These are phyloP conservation scores for Saraca asoca DNA, from an alignment of 331 rosid species.

Conservation along the genomic window DNA sequence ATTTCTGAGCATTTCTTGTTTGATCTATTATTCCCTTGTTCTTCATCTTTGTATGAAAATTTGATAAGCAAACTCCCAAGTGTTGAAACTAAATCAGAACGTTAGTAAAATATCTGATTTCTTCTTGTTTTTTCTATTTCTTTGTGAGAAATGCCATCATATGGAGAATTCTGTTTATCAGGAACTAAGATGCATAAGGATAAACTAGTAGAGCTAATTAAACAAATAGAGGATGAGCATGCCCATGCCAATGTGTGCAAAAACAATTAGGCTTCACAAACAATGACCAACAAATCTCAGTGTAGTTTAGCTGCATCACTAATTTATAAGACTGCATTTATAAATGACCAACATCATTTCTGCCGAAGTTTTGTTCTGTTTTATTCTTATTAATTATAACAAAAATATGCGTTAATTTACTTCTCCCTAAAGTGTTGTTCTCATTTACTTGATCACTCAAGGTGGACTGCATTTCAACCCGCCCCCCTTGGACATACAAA, in stretches of 20 bases:
- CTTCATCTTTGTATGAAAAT: not conserved
- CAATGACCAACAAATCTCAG: conserved; percentile 45
- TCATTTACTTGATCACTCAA: not conserved
- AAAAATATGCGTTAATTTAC: not conserved
- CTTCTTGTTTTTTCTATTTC: conserved; percentile 17
- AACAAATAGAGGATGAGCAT: conserved; percentile 51
- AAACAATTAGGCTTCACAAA: conserved; percentile 52
- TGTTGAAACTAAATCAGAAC: not conserved
- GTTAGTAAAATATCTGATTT: not conserved
- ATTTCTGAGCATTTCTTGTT: not conserved
- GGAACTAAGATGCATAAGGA: conserved; percentile 52
- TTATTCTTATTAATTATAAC: no score
- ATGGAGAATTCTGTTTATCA: conserved; percentile 46
- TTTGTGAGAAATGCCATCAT: conserved; percentile 43
- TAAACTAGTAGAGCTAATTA: conserved; percentile 45
- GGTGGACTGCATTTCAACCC: not conserved
- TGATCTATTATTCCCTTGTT: not conserved
- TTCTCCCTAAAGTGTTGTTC: not conserved
- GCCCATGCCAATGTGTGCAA: conserved; percentile 37
- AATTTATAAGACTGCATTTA: not conserved
- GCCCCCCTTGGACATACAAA: not conserved
- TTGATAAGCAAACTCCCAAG: not conserved
- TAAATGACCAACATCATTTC: no score
- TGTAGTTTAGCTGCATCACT: conserved; percentile 42
- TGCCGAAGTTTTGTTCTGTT: not conserved